Percentiles rank a stretch among this genome's conserved stretches.
Conservation (phyloP, 257 asterid genomes). For the Gentiana straminea region DNA sequence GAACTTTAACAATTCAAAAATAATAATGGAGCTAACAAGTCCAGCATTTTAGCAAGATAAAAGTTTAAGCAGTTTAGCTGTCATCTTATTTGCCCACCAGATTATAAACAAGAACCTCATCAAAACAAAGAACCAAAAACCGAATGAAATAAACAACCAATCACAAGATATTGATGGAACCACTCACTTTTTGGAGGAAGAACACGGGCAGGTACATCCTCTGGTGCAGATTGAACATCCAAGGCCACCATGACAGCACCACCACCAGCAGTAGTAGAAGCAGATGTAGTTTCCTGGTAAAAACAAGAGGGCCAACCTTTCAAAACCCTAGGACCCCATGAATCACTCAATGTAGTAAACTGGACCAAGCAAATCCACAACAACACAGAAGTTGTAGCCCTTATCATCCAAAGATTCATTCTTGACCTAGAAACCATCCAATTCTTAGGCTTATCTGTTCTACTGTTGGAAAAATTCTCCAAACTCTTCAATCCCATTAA, state of each 20-base stretch:
- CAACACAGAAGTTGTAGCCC: constrained; percentile 70
- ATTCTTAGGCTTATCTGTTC: constrained; percentile 64
- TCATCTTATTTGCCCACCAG: too few species aligned
- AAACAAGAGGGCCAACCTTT: constrained; percentile 96
- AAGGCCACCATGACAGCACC: constrained; percentile 9
- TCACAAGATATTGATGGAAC: too few species aligned
- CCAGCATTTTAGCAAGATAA: too few species aligned
- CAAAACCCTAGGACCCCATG: constrained; percentile 79
- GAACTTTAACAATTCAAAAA: too few species aligned
- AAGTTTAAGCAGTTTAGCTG: too few species aligned
- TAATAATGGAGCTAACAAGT: too few species aligned
- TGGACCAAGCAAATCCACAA: constrained; percentile 93
- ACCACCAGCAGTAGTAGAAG: constrained; percentile 8
- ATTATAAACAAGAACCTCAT: too few species aligned
- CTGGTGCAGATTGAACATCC: constrained; percentile 43
- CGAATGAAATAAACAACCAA: too few species aligned
- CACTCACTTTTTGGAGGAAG: constrained; percentile 92
- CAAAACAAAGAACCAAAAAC: too few species aligned
- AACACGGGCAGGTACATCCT: constrained; percentile 43
- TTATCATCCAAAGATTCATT: constrained; percentile 87
- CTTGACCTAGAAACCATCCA: constrained; percentile 66
- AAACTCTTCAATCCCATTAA: constrained; percentile 60
- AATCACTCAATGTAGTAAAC: constrained; percentile 73
- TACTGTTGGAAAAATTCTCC: constrained; percentile 29
- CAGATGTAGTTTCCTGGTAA: constrained; percentile 49